Conservation (phyloP, 2,329 filamentous ascomycete genomes). For the Diplodia corticola region DNA sequence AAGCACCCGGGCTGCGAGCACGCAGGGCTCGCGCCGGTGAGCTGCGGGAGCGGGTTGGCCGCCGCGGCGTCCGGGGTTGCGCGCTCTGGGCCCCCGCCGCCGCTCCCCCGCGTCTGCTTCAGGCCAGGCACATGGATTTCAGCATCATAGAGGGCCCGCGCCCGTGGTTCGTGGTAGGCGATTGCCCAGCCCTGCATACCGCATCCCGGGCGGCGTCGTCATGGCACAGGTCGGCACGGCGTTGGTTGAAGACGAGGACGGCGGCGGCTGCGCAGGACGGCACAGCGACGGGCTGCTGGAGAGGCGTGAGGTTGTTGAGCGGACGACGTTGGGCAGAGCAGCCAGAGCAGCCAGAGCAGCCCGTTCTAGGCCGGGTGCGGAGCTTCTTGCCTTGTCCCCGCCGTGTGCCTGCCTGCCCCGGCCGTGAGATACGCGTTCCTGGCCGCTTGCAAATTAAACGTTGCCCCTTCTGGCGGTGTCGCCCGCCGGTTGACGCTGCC, state of each 20-base stretch:
- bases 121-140: not conserved
- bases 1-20: not conserved
- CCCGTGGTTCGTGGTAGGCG: conserved; percentile 2
- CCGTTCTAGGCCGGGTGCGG: conserved; percentile 10
- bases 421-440: not conserved
- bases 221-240: conserved; percentile 3
- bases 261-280: not conserved
- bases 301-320: not conserved
- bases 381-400: not conserved
- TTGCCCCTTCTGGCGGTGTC: conserved; percentile 9
- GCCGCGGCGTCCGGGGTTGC: not conserved
- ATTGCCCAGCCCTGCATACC: conserved; percentile 9
- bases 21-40: not conserved
- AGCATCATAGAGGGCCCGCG: conserved; percentile 6
- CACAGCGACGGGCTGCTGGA: not conserved
- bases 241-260: not conserved
- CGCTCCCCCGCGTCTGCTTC: not conserved
- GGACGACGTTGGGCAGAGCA: not conserved
- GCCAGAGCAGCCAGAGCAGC: not conserved
- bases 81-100: not conserved
- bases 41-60: not conserved
- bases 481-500: not conserved
- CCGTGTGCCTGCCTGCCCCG: not conserved
- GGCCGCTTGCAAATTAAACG: not conserved
- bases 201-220: conserved; percentile 7